These are phyloP conservation scores for Asterophora parasitica DNA, from an alignment of 768 basidiomycete genomes.

Conservation along the genomic window DNA sequence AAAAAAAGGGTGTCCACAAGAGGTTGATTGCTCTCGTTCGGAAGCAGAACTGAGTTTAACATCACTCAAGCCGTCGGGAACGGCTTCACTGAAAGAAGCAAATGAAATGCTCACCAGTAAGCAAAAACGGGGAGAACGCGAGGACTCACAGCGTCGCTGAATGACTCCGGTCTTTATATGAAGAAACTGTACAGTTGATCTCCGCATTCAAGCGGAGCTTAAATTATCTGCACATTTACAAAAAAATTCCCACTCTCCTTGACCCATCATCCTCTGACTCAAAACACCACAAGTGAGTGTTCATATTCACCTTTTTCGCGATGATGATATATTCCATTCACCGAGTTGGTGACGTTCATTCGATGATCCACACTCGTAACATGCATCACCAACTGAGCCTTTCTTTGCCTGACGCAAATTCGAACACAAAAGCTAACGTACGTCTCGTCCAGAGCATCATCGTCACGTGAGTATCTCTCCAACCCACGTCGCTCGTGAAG, in stretches of 20 bases:
- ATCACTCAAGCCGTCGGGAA: conserved; percentile 7
- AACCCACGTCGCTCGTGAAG: conserved; percentile 22
- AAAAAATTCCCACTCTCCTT: too few relatives aligned
- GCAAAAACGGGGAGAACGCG: background rate
- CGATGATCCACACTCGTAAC: conserved; percentile 73
- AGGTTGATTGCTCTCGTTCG: conserved; percentile 66
- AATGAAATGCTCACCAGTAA: conserved; percentile 19
- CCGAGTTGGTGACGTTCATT: conserved; percentile 65
- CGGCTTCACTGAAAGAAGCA: background rate
- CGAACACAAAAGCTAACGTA: background rate
- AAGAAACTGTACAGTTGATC: conserved; percentile 38
- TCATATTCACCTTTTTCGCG: conserved; percentile 14
- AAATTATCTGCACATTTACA: background rate
- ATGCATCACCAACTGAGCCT: conserved; percentile 68
- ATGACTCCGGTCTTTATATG: conserved; percentile 1
- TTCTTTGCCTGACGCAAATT: conserved; percentile 9
- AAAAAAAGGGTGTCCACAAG: conserved; percentile 63
- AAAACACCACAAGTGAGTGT: conserved; percentile 25
- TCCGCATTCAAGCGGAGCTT: conserved; percentile 33
- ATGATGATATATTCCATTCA: conserved; percentile 69
- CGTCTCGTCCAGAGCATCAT: background rate
- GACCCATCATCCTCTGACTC: too few relatives aligned
- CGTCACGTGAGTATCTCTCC: conserved; percentile 10
- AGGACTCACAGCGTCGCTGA: conserved; percentile 7
- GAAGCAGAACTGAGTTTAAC: conserved; percentile 60